Evolutionary conservation across 1,284 basidiomycete species (phyloP), one percentile per base, ranked within the genome.

Genomic region (Cryptococcus hybrid): DNA sequence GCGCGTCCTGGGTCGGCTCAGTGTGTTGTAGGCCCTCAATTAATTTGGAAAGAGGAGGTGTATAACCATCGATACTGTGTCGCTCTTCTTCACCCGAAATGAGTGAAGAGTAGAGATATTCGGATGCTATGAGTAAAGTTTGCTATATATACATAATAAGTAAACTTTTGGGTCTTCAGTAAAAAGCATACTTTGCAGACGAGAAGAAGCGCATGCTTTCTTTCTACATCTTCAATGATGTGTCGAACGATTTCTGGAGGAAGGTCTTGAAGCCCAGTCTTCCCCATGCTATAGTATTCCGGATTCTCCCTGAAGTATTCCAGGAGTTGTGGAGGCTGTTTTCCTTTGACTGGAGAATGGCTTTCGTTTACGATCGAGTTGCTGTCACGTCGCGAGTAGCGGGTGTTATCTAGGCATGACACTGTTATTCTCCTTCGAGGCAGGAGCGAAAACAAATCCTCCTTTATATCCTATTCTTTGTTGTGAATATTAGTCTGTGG

Each of bases 171-270:
- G 15, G n/a, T n/a, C n/a, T n/a, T 34, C 8, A 38, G 8, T 7
- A n/a, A 8, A 15, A 8, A 30, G 35, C 51, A 13, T 7, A 52
- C 51, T 30, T 42, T 52, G 51, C 40, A 34, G 13, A 52, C 24
- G 5, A 30, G 11, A 7, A 52, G 24, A n/a, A 52, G 36, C 13
- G 40, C 51, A 34, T 52, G 40, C 39, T 43, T 52, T 42, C 44
- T 52, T 24, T 43, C 51, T 12, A 43, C 39, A 13, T 43, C 8
- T 6, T n/a, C 18, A 15, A 56, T 42, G 24, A 44, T 46, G 24
- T 35, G 47, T 8, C 34, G 12, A 42, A 55, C n/a, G 8, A 55
- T 6, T 38, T 55, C 54, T 47, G 46, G n/a, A 24, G 54, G 54
- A 35, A 55, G 47, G 11, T 35, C 40, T 13, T 42, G 51, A 5